Evolutionary conservation across 1,284 basidiomycete genomes (phyloP).

Genomic region (Apiotrichum laibachii): DNA sequence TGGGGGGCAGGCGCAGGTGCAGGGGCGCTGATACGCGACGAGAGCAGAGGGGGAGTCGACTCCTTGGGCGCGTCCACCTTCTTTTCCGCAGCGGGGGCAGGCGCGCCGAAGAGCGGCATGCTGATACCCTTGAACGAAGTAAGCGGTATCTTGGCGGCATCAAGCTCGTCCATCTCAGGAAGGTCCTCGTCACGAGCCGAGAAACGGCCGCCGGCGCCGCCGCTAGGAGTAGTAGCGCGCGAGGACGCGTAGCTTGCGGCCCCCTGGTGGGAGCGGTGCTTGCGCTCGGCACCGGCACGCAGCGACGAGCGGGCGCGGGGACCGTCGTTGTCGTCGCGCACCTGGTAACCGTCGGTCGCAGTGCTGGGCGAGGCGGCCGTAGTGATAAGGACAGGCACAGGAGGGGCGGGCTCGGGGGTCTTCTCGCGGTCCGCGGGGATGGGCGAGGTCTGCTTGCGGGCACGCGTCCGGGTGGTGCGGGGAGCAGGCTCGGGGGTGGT

Average conservation of each 20-base stretch:
- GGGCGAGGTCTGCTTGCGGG: slow-evolving; percentile 11
- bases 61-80: not conserved
- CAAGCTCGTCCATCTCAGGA: slow-evolving; percentile 46
- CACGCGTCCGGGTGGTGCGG: slow-evolving; percentile 4
- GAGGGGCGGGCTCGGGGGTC: slow-evolving; percentile 25
- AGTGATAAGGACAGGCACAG: slow-evolving; percentile 39
- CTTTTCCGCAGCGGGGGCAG: not conserved
- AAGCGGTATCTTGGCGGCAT: slow-evolving; percentile 39
- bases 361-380: slow-evolving; percentile 43
- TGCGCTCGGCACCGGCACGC: slow-evolving; percentile 37
- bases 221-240: slow-evolving; percentile 34
- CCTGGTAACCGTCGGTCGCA: slow-evolving; percentile 25
- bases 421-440: slow-evolving; percentile 29
- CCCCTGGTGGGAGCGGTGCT: slow-evolving; percentile 41
- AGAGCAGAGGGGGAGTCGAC: slow-evolving; percentile 13
- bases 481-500: slow-evolving; percentile 7
- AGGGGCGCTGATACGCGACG: slow-evolving; percentile 17
- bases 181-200: slow-evolving; percentile 50
- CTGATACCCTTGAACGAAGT: slow-evolving; percentile 43
- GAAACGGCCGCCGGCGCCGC: slow-evolving; percentile 32
- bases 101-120: slow-evolving; percentile 25
- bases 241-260: slow-evolving; percentile 37
- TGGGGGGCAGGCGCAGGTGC: slow-evolving; percentile 12
- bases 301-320: slow-evolving; percentile 40
- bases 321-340: slow-evolving; percentile 28